Evolutionary conservation across 179 eudicot species (phyloP), one percentile per base, ranked within the genome.

Genomic region (Beta macrorhiza): DNA sequence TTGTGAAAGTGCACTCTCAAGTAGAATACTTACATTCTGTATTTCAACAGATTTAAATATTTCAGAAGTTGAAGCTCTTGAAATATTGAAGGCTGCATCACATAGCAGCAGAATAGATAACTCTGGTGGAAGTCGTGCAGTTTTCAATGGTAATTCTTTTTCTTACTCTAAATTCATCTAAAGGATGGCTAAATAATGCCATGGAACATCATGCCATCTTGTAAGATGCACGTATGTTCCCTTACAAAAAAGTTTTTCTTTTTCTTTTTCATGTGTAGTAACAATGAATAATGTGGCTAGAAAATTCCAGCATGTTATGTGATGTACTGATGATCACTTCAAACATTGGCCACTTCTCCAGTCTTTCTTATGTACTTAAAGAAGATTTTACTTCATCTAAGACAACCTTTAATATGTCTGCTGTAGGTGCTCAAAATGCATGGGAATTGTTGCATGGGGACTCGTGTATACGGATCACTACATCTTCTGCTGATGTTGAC

Each of bases 361-460:
- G 51, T 47, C 12, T 58, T 49, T 44, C 20, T 71, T 17, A 44
- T 10, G 47, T 13, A 76, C 17, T n/a, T 25, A 81, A 20, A 16
- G 20, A 61, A 81, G 58, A 19, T 42, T 55, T 75, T 47, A 22
- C 17, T 74, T 63, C 22, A 52, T 37, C 51, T 32, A 20, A 17
- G 37, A 45, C 67, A 25, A 45, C 57, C 79, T 72, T 10, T 22
- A 42, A 29, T 45, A 71, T 51, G 56, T 79, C 44, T 77, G 78
- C 9, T 78, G n/a, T 82, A 96, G 98, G 93, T 82, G 96, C 92
- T 83, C 96, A 90, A 84, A 90, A 89, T 83, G 98, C 98, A 12
- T 96, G 99, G 99, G 95, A 91, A 37, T 91, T 94, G 97, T 85
- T 96, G 68, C 84, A 84, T 72, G 93, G 92, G 87, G 93, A 91